Conservation (phyloP, 371 early-diverging fungal species). For the Saksenaea oblongispora region DNA sequence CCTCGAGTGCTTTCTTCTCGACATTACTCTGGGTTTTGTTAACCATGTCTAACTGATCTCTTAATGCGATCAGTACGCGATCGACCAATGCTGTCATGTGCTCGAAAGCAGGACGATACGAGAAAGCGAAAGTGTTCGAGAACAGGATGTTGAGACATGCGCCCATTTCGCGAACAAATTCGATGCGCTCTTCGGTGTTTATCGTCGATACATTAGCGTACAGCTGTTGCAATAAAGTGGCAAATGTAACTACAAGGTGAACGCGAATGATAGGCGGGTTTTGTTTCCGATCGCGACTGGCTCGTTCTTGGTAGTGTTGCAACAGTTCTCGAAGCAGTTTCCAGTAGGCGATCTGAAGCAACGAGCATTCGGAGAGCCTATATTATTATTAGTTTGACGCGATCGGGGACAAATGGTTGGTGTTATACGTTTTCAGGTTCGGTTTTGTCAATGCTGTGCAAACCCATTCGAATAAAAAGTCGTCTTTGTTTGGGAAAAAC, state of each 20-base stretch:
- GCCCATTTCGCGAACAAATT: constrained; percentile 9
- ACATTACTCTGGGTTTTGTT: neutral
- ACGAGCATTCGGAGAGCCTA: constrained; percentile 30
- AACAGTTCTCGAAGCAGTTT: constrained; percentile 26
- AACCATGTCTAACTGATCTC: constrained; percentile 8
- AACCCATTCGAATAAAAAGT: constrained; percentile 51
- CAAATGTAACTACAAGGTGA: constrained; percentile 21
- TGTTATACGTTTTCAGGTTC: constrained; percentile 42
- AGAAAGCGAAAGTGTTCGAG: constrained; percentile 24
- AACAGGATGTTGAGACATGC: constrained; percentile 23
- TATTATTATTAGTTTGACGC: neutral
- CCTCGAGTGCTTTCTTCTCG: constrained; percentile 8
- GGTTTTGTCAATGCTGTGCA: constrained; percentile 39
- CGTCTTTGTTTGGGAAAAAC: constrained; percentile 51
- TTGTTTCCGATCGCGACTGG: constrained; percentile 10
- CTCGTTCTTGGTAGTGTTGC: constrained; percentile 26
- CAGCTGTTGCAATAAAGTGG: constrained; percentile 24
- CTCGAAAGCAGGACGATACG: constrained; percentile 44
- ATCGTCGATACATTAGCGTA: constrained; percentile 9
- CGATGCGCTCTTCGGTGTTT: constrained; percentile 2
- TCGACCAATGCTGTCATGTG: constrained; percentile 35
- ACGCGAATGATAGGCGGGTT: constrained; percentile 31
- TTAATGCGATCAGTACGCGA: constrained; percentile 17
- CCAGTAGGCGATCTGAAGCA: constrained; percentile 40
- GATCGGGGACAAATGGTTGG: neutral